Base-by-base conservation (phyloP, 169 alveolate species). In the Plasmodium adleri region DNA sequence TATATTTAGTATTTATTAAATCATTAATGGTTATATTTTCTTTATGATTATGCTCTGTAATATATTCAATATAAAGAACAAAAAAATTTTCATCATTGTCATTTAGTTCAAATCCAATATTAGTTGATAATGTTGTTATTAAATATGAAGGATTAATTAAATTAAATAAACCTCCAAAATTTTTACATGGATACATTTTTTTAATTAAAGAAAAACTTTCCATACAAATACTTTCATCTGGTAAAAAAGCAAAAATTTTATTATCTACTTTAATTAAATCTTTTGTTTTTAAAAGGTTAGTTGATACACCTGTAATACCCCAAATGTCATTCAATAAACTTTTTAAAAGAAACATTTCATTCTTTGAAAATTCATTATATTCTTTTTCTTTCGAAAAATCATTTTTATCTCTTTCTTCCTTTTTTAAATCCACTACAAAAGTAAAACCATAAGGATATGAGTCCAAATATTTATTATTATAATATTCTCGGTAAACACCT, bases 141-240 rank as follows among this genome's bases (percentile, higher is more conserved):
- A 80, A 67, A 71, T 80, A 68, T 47, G 54, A 26, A 20, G 83
- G 73, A 72, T 52, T 80, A 67, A 80, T 12, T 17, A 80, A 74
- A 80, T 80, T 80, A 60, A 80, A 80, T 67, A 80, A 80, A 2
- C 90, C 90, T 52, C 90, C 90, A 80, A 80, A 80, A 47, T 71
- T 70, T 80, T 80, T 80, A 45, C 90, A 80, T 15, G 90, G 90
- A 47, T 80, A 80, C n/a, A 80, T 32, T 56, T 80, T 80, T 50
- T 80, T 80, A 67, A 80, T 71, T 15, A 80, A 62, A 20, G 90
- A 80, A 80, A 80, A 80, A 67, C 45, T 47, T 68, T 80, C 90
- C 39, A 47, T 80, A 80, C 90, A 80, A 63, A 80, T 67, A 39
- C 90, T 80, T 52, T 80, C 90, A 66, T 80, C 90, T 67, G 90